These are phyloP conservation scores for Bipolaris victoriae DNA, from an alignment of 2,329 filamentous ascomycete genomes.

Conservation along the genomic window DNA sequence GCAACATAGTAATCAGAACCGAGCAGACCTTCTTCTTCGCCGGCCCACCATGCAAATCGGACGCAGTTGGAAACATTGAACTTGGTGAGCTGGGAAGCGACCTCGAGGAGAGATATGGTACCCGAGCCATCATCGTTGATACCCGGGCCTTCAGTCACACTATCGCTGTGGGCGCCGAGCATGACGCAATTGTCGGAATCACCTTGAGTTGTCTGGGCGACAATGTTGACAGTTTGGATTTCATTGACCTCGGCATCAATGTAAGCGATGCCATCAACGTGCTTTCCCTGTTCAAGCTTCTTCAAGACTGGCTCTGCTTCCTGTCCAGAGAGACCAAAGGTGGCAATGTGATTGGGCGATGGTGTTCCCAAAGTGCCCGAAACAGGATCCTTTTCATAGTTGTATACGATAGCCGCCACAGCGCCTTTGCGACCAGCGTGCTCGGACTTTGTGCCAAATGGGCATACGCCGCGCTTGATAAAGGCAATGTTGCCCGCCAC, in stretches of 20 bases:
- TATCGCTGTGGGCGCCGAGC: slow-evolving; percentile 51
- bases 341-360: slow-evolving; percentile 65
- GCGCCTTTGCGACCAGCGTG: slow-evolving; percentile 74
- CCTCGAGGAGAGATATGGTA: slow-evolving; percentile 49
- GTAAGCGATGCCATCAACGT: slow-evolving; percentile 52
- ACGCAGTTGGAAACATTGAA: slow-evolving; percentile 50
- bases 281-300: slow-evolving; percentile 59
- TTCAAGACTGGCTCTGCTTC: slow-evolving; percentile 62
- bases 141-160: slow-evolving; percentile 50
- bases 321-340: slow-evolving; percentile 69
- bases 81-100: slow-evolving; percentile 49
- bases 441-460: slow-evolving; percentile 75
- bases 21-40: slow-evolving; percentile 50
- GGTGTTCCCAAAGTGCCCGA: slow-evolving; percentile 73
- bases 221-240: slow-evolving; percentile 55
- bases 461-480: slow-evolving; percentile 72
- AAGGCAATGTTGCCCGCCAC: slow-evolving; percentile 72
- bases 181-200: slow-evolving; percentile 50
- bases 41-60: slow-evolving; percentile 50
- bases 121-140: slow-evolving; percentile 53
- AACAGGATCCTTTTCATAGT: slow-evolving; percentile 67
- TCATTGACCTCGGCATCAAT: slow-evolving; percentile 58
- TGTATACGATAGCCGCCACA: slow-evolving; percentile 75
- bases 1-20: slow-evolving; percentile 50
- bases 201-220: slow-evolving; percentile 49